Percentiles rank a stretch among this genome's conserved stretches.
phyloP scores from a whole-genome alignment of 352 stramenopile species.

The Phytophthora meadii region DNA sequence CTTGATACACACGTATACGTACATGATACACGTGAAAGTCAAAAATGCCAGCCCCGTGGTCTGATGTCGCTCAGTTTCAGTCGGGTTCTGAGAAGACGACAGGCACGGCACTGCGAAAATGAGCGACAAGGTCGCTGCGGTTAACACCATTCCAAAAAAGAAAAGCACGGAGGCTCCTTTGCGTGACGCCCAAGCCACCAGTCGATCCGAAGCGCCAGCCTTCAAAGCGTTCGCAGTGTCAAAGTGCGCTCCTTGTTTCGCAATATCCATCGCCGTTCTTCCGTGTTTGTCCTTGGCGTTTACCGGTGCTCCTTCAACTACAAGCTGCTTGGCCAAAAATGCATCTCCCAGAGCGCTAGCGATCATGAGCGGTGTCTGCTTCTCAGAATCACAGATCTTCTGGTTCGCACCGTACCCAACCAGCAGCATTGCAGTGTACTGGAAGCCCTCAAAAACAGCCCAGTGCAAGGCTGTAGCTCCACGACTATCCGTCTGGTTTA shows the following conservation, averaged over 20 bases:
- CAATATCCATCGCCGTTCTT: slow-evolving; percentile 78
- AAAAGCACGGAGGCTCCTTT: slow-evolving; percentile 72
- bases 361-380: slow-evolving; percentile 86
- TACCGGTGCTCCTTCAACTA: slow-evolving; percentile 78
- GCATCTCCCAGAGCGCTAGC: slow-evolving; percentile 77
- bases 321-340: slow-evolving; percentile 85
- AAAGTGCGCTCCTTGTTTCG: slow-evolving; percentile 68
- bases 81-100: slow-evolving; percentile 9
- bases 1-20: slow-evolving; percentile 83
- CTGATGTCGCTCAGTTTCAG: slow-evolving; percentile 32
- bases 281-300: slow-evolving; percentile 74
- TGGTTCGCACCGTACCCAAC: slow-evolving; percentile 86
- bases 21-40: slow-evolving; percentile 58
- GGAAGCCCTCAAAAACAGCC: slow-evolving; percentile 87
- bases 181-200: slow-evolving; percentile 68
- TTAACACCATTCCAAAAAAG: slow-evolving; percentile 70
- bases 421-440: slow-evolving; percentile 84
- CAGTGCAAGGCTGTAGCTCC: slow-evolving; percentile 82
- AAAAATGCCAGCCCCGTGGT: slow-evolving; percentile 46
- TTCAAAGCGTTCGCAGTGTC: slow-evolving; percentile 75
- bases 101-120: slow-evolving; percentile 65
- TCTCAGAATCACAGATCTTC: slow-evolving; percentile 80
- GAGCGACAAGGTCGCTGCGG: slow-evolving; percentile 57
- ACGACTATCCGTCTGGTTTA: slow-evolving; percentile 74
- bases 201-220: slow-evolving; percentile 67